Conservation (phyloP, 2,329 filamentous ascomycete species). For the Fusarium heterosporum region DNA sequence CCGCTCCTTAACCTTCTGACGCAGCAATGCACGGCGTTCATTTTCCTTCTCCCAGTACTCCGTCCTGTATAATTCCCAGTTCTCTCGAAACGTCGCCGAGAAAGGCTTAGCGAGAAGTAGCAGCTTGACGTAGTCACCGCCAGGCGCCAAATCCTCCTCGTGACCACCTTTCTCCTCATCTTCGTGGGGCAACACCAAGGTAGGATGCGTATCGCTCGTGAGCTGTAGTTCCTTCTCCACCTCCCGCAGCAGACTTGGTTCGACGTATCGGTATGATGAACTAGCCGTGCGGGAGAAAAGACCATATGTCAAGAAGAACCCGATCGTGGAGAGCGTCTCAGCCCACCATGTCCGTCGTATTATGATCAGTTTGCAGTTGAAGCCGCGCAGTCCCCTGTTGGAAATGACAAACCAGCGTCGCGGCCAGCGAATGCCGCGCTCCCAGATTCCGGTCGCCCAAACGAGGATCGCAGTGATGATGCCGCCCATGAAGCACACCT, state of each 20-base stretch:
- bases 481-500: conserved; percentile 91
- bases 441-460: conserved; percentile 97
- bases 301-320: conserved; percentile 82
- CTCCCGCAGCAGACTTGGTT: conserved; percentile 70
- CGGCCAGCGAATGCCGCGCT: conserved; percentile 93
- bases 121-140: conserved; percentile 92
- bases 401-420: conserved; percentile 89
- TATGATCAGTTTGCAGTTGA: conserved; percentile 97
- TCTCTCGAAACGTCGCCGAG: conserved; percentile 92
- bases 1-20: conserved; percentile 74
- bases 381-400: conserved; percentile 88
- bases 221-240: conserved; percentile 69
- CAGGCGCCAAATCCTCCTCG: conserved; percentile 90
- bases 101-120: conserved; percentile 94
- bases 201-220: conserved; percentile 56
- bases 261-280: conserved; percentile 81
- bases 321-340: conserved; percentile 77
- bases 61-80: conserved; percentile 93
- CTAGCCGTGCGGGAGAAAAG: conserved; percentile 75
- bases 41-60: conserved; percentile 99
- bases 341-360: conserved; percentile 85
- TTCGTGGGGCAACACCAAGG: conserved; percentile 57
- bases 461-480: conserved; percentile 87
- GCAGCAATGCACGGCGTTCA: conserved; percentile 80
- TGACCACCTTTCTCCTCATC: conserved; percentile 75